These are phyloP conservation scores for Phytophthora hibernalis DNA, from an alignment of 352 stramenopile genomes.

Conservation along the genomic window DNA sequence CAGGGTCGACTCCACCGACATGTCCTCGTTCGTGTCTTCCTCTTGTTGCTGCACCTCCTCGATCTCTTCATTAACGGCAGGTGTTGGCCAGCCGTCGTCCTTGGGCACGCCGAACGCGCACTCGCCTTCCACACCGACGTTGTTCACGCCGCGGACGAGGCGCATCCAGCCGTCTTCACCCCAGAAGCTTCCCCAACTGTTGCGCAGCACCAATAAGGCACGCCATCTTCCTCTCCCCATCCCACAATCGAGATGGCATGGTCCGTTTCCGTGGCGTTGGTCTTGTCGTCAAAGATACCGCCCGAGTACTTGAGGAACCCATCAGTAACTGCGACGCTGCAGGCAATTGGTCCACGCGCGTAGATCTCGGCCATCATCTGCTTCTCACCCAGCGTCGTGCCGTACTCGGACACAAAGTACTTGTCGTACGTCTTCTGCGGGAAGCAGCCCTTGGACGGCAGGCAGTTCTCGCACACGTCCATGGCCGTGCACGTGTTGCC, in stretches of 20 bases:
- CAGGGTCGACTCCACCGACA: constrained; percentile 30
- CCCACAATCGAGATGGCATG: constrained; percentile 97
- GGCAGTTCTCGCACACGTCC: constrained; percentile 95
- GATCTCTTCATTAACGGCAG: constrained; percentile 37
- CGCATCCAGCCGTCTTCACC: constrained; percentile 97
- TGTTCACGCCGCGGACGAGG: constrained; percentile 92
- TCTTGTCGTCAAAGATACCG: constrained; percentile 94
- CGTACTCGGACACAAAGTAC: constrained; percentile 96
- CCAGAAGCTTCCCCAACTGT: constrained; percentile 96
- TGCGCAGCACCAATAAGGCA: constrained; percentile 96
- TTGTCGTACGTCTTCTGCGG: constrained; percentile 94
- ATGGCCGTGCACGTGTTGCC: constrained; percentile 85
- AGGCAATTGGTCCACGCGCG: constrained; percentile 94
- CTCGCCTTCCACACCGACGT: constrained; percentile 93
- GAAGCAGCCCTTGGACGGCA: constrained; percentile 81
- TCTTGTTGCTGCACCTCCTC: constrained; percentile 20
- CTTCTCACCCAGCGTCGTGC: constrained; percentile 88
- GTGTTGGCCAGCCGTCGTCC: constrained; percentile 79
- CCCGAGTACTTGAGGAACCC: constrained; percentile 93
- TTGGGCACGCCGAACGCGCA: constrained; percentile 93
- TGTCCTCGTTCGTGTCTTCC: constrained; percentile 26
- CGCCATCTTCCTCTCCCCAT: constrained; percentile 91
- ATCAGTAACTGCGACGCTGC: constrained; percentile 92
- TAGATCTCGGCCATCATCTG: constrained; percentile 98
- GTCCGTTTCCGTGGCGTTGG: constrained; percentile 65